Evolutionary conservation across 139 green algal species (phyloP), one percentile per base, ranked within the genome.

Genomic region (Coelastrella sp.): DNA sequence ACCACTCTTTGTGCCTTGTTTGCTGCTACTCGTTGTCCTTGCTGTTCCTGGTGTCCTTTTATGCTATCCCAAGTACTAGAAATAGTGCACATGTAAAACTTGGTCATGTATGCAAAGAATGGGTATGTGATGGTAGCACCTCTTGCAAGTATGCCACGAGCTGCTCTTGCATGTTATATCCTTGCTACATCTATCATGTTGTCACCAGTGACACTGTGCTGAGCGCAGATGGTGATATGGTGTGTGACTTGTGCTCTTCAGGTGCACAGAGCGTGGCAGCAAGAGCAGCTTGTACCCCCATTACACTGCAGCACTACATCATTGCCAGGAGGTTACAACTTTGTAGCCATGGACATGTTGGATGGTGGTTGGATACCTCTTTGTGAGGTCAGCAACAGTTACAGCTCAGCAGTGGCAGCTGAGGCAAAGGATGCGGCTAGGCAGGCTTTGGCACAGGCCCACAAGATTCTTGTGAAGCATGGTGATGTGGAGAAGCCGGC

Each of bases 251-350:
- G 0, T 83, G 76, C 13, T 61, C 47, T 54, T 83, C 76, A 83
- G 76, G 76, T 83, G 76, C 76, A 83, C 54, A 54, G 60, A 60
- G 76, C 76, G 13, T 83, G 76, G 76, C 76, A 83, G 76, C 13
- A 32, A 61, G 76, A 32, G 19, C n/a, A 54, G 17, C 76, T 83
- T 60, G 76, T 83, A 54, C 76, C 76, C 13, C 47, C 17, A 23
- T 54, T 83, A 54, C 76, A 83, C 76, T 54, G 76, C 19, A 61
- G 76, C 61, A 68, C 61, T 61, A 19, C 16, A n/a, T 3, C 76
- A 61, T 61, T 83, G 76, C 76, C 76, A 61, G 76, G 76, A n/a
- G 76, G 76, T 19, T 83, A 83, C 76, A 65, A 17, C n/a, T 83
- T 17, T 19, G 76, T 83, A 54, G 76, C 76, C 17, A 83, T 83